These are phyloP conservation scores for Phialophora chinensis DNA, from an alignment of 2,329 filamentous ascomycete genomes.

Conservation along the genomic window DNA sequence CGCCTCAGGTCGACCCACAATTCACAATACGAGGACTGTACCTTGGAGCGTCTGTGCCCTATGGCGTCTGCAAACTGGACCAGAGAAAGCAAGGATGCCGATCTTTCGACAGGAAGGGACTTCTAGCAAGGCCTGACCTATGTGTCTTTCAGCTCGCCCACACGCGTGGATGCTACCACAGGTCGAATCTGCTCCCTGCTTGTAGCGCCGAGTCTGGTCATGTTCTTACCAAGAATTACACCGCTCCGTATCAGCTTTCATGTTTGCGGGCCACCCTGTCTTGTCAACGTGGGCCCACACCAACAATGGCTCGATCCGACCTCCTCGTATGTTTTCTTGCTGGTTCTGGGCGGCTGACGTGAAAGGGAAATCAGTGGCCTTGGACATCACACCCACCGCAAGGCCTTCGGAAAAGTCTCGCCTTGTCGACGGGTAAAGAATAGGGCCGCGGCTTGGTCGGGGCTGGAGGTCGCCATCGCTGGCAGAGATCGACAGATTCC, in stretches of 20 bases:
- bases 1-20: not conserved
- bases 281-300: not conserved
- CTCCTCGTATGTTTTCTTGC: not conserved
- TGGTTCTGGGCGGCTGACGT: not conserved
- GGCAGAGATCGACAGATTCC: not conserved
- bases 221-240: not conserved
- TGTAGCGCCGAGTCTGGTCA: no score
- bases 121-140: not conserved
- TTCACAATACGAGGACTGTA: not conserved
- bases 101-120: not conserved
- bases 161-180: not conserved
- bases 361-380: no score
- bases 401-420: not conserved
- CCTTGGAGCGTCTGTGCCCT: not conserved
- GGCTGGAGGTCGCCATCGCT: not conserved
- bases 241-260: not conserved
- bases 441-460: not conserved
- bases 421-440: not conserved
- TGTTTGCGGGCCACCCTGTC: not conserved
- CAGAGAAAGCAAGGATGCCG: not conserved
- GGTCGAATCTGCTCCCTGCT: not conserved
- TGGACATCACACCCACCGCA: no score
- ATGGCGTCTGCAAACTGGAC: not conserved
- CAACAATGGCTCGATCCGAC: not conserved
- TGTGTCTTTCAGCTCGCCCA: not conserved